Evolutionary conservation across 257 asterid genomes (phyloP).

Genomic region (Fraxinus cuspidata): DNA sequence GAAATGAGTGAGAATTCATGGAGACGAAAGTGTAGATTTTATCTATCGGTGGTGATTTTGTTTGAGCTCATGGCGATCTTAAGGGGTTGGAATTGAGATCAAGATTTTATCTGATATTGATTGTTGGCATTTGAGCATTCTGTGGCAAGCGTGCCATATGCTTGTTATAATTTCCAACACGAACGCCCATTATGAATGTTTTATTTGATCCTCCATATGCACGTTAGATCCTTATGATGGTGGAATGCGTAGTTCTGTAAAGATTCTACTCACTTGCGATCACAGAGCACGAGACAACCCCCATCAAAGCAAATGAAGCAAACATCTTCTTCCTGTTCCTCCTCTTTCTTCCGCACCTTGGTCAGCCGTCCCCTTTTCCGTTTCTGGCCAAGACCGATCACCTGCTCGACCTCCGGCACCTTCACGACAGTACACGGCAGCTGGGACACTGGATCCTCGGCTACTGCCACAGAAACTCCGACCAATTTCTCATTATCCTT

Average conservation of each 20-base stretch:
- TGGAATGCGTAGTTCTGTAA: background rate
- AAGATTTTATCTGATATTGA: background rate
- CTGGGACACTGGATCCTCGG: slow-evolving; percentile 34
- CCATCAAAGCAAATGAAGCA: slow-evolving; percentile 98
- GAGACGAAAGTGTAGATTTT: background rate
- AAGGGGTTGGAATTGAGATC: background rate
- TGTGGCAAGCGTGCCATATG: too few relatives aligned
- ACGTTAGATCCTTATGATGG: background rate
- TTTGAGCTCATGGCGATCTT: background rate
- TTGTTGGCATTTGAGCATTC: background rate
- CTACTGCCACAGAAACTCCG: slow-evolving; percentile 25
- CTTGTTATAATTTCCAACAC: background rate
- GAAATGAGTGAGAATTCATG: background rate
- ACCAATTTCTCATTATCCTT: slow-evolving; percentile 38
- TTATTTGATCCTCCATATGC: background rate
- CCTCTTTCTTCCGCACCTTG: slow-evolving; percentile 43
- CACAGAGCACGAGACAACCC: slow-evolving; percentile 90
- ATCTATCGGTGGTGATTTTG: background rate
- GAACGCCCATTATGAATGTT: background rate
- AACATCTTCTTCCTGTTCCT: slow-evolving; percentile 69
- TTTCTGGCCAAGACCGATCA: slow-evolving; percentile 46
- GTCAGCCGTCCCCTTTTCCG: slow-evolving; percentile 80
- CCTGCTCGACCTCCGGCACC: slow-evolving; percentile 18
- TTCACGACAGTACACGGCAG: slow-evolving; percentile 30
- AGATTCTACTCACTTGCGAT: slow-evolving; percentile 74